phyloP scores from a whole-genome alignment of 192 early-diverging fungal genomes.

The Haplosporangium gracile region DNA sequence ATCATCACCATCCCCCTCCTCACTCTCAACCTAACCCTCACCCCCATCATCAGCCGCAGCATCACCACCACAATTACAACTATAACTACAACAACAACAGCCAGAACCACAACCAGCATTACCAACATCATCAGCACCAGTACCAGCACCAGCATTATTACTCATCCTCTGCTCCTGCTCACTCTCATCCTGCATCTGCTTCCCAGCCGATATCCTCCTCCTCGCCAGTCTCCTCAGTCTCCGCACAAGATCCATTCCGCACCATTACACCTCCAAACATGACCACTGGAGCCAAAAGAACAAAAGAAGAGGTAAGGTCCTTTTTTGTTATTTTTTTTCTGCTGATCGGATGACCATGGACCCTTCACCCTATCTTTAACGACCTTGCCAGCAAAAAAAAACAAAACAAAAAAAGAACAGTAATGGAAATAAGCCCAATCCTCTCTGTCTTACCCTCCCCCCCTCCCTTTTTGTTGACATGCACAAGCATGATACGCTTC shows the following conservation, averaged over 20 bases:
- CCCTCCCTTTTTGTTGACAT: neutral
- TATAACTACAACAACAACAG: neutral
- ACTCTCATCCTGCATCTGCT: neutral
- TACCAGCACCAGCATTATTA: neutral
- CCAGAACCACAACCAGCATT: neutral
- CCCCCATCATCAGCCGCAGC: neutral
- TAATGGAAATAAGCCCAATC: neutral
- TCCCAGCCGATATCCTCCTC: neutral
- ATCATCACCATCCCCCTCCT: neutral
- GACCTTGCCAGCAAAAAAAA: neutral
- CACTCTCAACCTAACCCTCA: neutral
- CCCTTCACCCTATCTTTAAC: conserved; percentile 3
- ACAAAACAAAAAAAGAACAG: neutral
- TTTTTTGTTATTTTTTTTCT: neutral
- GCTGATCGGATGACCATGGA: conserved; percentile 8
- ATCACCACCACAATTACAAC: neutral
- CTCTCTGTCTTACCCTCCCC: neutral
- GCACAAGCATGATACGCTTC: neutral
- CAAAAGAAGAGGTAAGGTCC: conserved; percentile 17
- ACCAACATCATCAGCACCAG: neutral
- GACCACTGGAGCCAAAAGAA: conserved; percentile 10
- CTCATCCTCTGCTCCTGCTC: conserved; percentile 9
- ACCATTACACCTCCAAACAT: conserved; percentile 1
- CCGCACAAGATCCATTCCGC: conserved; percentile 6
- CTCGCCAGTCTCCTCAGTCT: conserved; percentile 8